phyloP scores from a whole-genome alignment of 2,329 filamentous ascomycete genomes.

The Tolypocladium endophyticum region DNA sequence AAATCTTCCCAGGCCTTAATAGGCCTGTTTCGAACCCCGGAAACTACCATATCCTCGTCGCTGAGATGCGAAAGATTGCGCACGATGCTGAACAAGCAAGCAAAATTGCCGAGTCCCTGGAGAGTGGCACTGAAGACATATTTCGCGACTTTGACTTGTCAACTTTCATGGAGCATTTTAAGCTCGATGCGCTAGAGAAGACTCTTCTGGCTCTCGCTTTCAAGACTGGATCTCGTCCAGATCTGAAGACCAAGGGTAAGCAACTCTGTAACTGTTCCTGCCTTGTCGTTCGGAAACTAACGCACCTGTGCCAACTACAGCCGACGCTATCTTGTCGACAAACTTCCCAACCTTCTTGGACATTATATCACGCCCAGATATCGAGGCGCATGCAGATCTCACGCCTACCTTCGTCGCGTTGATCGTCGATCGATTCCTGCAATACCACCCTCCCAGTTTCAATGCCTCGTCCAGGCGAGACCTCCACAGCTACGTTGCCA shows the following conservation, averaged over 20 bases:
- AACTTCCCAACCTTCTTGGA: conserved; percentile 71
- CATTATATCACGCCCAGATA: conserved; percentile 56
- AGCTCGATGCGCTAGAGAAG: conserved; percentile 79
- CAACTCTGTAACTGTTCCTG: neutral
- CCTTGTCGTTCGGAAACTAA: conserved; percentile 35
- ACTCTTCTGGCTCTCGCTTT: conserved; percentile 82
- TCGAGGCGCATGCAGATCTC: conserved; percentile 56
- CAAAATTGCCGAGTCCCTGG: conserved; percentile 89
- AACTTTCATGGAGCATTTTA: conserved; percentile 92
- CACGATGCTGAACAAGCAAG: conserved; percentile 71
- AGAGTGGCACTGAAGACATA: conserved; percentile 81
- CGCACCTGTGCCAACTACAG: conserved; percentile 32
- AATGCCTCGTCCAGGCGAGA: conserved; percentile 65
- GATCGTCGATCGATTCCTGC: conserved; percentile 76
- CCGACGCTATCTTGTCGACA: conserved; percentile 78
- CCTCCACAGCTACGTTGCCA: conserved; percentile 52
- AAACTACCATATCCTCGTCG: conserved; percentile 72
- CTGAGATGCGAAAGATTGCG: conserved; percentile 78
- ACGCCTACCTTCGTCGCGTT: conserved; percentile 61
- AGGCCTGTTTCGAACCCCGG: conserved; percentile 65
- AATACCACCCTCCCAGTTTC: conserved; percentile 79
- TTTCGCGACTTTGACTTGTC: conserved; percentile 96
- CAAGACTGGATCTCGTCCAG: conserved; percentile 67
- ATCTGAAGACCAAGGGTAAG: conserved; percentile 82
- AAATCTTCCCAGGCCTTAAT: conserved; percentile 76